Percentiles rank a stretch among this genome's conserved stretches.
phyloP scores from a whole-genome alignment of 2,329 filamentous ascomycete species.

The Hypoxylon sp. region DNA sequence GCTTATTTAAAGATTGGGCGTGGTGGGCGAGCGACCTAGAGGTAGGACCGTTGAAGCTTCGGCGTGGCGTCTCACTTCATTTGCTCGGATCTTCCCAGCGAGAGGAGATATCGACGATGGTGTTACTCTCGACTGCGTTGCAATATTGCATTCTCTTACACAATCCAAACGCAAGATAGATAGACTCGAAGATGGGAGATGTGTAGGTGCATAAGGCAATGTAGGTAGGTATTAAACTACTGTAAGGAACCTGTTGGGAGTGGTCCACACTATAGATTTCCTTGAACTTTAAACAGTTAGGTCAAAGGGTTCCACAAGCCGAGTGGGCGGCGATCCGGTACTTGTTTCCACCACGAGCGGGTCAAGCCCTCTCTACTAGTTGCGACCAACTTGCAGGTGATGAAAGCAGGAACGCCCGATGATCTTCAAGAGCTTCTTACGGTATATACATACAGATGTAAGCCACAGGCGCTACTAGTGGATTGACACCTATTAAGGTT shows the following conservation, averaged over 20 bases:
- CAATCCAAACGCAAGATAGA: not conserved
- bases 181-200: not conserved
- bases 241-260: slow-evolving; percentile 12
- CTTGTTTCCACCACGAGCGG: slow-evolving; percentile 30
- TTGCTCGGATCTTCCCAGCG: slow-evolving; percentile 29
- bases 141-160: not conserved
- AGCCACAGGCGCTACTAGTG: not conserved
- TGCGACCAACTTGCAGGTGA: slow-evolving; percentile 26
- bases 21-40: not conserved
- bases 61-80: slow-evolving; percentile 13
- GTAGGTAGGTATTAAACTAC: slow-evolving; percentile 9
- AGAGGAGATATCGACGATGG: not conserved
- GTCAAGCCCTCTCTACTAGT: slow-evolving; percentile 20
- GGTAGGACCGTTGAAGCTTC: slow-evolving; percentile 9
- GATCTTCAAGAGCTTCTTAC: slow-evolving; percentile 11
- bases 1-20: slow-evolving; percentile 9
- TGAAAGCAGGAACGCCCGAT: slow-evolving; percentile 32
- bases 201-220: not conserved
- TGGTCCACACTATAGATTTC: not conserved
- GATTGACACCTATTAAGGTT: not conserved
- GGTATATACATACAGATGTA: too few species aligned
- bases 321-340: slow-evolving; percentile 31
- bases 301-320: slow-evolving; percentile 10
- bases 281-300: slow-evolving; percentile 24
- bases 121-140: not conserved